These are phyloP conservation scores for Cladophialophora bantiana DNA, from an alignment of 2,329 filamentous ascomycete species.

Conservation along the genomic window DNA sequence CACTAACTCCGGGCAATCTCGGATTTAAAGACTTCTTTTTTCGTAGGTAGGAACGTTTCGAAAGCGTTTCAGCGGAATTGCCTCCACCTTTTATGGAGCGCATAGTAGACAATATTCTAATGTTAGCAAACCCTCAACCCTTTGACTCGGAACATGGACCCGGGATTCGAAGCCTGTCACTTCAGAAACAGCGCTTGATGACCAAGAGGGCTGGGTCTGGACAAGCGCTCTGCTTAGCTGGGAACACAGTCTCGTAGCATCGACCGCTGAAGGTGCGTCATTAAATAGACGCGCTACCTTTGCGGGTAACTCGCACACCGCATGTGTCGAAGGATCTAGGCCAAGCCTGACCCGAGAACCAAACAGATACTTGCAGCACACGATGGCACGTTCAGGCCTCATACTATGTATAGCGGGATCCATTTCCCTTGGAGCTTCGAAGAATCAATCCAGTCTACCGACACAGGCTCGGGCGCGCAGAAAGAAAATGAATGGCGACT, in stretches of 20 bases:
- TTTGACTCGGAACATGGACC: not conserved
- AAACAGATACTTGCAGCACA: not conserved
- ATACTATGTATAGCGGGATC: not conserved
- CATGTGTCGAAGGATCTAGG: not conserved
- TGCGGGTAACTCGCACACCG: not conserved
- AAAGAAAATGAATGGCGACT: not conserved
- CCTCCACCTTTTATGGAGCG: no score
- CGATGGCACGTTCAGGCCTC: not conserved
- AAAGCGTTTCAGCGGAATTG: no score
- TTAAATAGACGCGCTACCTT: not conserved
- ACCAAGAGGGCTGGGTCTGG: not conserved
- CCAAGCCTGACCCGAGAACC: not conserved
- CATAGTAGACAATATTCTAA: no score
- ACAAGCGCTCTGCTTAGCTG: not conserved
- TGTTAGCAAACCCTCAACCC: not conserved
- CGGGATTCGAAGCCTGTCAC: no score
- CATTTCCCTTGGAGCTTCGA: not conserved
- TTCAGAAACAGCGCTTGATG: no score
- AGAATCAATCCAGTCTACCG: not conserved
- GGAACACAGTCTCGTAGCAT: not conserved
- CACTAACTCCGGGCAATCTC: not conserved
- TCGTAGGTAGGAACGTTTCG: no score
- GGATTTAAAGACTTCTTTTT: not conserved
- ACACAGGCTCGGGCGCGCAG: not conserved
- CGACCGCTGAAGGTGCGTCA: not conserved